Percentiles rank a stretch among this genome's conserved stretches.
Conservation (phyloP, 2,329 filamentous ascomycete species). For the Xylaria sp. region DNA sequence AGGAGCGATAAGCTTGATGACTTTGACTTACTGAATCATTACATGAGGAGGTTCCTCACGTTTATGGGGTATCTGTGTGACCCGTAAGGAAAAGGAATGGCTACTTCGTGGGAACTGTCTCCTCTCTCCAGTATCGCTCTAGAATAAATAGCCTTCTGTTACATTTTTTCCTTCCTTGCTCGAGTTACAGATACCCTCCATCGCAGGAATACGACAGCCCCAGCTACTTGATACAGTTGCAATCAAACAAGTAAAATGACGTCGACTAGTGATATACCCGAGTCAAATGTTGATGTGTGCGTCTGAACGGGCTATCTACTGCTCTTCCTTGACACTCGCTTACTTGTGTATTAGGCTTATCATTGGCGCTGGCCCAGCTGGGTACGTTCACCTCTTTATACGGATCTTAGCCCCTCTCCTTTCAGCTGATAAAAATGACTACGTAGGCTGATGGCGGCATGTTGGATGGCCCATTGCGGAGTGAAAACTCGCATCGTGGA, state of each 20-base stretch:
- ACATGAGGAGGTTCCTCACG: too few species aligned
- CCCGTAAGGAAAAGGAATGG: too few species aligned
- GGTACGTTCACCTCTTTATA: slow-evolving; percentile 22
- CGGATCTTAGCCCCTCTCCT: neutral
- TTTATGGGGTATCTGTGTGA: too few species aligned
- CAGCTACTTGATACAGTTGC: too few species aligned
- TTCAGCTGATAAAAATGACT: neutral
- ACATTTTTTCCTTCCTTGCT: too few species aligned
- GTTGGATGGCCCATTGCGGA: slow-evolving; percentile 47
- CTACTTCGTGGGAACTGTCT: too few species aligned
- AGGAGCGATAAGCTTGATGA: too few species aligned
- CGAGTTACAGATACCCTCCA: too few species aligned
- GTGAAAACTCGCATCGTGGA: slow-evolving; percentile 48
- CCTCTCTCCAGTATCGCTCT: too few species aligned
- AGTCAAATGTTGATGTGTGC: slow-evolving; percentile 31
- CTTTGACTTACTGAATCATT: too few species aligned
- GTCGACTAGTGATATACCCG: slow-evolving; percentile 7
- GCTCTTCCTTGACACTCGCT: neutral
- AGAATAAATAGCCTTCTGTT: too few species aligned
- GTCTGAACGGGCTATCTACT: neutral
- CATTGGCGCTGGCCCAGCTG: slow-evolving; percentile 37
- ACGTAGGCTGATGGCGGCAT: slow-evolving; percentile 45
- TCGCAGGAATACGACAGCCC: too few species aligned
- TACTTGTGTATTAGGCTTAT: slow-evolving; percentile 25
- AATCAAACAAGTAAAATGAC: slow-evolving; percentile 13